Evolutionary conservation across 2,329 filamentous ascomycete genomes (phyloP).

Genomic region (Claviceps sp.): DNA sequence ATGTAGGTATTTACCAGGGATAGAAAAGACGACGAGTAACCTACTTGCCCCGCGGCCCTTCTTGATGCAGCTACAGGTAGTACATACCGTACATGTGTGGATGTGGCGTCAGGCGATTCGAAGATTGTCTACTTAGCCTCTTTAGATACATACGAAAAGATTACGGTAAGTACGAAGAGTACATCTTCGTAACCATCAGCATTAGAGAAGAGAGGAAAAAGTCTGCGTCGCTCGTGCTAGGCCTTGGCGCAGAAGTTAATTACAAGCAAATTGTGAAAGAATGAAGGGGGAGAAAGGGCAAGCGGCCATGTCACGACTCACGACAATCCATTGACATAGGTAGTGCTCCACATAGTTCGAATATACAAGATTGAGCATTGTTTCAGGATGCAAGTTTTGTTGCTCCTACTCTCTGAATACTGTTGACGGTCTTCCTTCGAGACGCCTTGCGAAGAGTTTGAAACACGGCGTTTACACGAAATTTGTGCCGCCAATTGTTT

Average conservation of each 20-base stretch:
- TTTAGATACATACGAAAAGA: background rate
- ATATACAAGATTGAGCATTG: background rate
- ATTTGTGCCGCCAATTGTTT: background rate
- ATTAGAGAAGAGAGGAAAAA: background rate
- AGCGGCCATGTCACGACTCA: too few relatives aligned
- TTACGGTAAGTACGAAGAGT: background rate
- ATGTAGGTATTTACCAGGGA: background rate
- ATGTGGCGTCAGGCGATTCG: background rate
- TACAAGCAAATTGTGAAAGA: too few relatives aligned
- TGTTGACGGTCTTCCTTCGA: background rate
- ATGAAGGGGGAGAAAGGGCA: too few relatives aligned
- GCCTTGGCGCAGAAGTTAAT: too few relatives aligned
- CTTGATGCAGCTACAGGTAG: background rate
- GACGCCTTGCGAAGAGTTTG: background rate
- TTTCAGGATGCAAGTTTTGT: background rate
- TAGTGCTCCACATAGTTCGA: background rate
- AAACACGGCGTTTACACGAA: too few relatives aligned
- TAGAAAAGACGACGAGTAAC: too few relatives aligned
- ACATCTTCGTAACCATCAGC: background rate
- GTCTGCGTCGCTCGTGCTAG: background rate
- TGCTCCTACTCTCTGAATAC: background rate
- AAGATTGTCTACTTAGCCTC: background rate
- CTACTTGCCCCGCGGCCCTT: too few relatives aligned
- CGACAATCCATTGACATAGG: background rate
- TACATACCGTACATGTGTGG: background rate